A percentile compares a stretch with the other conserved stretches of the same genome.
Evolutionary conservation across 495 filamentous ascomycete species (phyloP).

Genomic region (Penicillium arizonense): DNA sequence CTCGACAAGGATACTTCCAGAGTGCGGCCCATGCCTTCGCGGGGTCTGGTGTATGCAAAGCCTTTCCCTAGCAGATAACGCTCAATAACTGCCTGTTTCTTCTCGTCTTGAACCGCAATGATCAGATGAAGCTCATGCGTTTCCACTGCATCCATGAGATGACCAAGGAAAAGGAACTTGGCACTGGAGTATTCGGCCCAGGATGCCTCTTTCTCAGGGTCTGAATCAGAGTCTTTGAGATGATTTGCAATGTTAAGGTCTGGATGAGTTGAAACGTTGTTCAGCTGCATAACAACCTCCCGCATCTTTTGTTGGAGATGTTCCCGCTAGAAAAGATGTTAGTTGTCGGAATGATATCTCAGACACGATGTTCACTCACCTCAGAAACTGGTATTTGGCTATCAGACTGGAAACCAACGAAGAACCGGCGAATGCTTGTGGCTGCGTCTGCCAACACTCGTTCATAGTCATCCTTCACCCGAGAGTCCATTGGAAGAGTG

Average conservation of each 20-base stretch:
- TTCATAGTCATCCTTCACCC: constrained; percentile 45
- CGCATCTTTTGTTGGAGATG: constrained; percentile 31
- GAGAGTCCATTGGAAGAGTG: constrained; percentile 45
- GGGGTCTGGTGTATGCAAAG: constrained; percentile 42
- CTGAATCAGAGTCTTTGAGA: constrained; percentile 30
- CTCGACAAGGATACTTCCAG: constrained; percentile 35
- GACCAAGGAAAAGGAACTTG: constrained; percentile 56
- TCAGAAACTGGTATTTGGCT: constrained; percentile 13
- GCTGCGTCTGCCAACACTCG: constrained; percentile 27
- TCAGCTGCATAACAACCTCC: constrained; percentile 39
- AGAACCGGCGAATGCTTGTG: constrained; percentile 25
- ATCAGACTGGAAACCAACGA: constrained; percentile 16
- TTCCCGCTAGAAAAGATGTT: constrained; percentile 15
- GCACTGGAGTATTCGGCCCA: constrained; percentile 57
- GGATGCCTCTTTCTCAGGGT: constrained; percentile 44
- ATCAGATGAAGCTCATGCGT: constrained; percentile 45
- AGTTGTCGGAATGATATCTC: not conserved
- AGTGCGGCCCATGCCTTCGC: constrained; percentile 35
- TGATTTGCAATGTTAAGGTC: constrained; percentile 50
- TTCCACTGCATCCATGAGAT: constrained; percentile 46
- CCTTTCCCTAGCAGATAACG: constrained; percentile 50
- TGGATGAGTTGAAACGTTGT: constrained; percentile 51
- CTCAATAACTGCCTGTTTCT: constrained; percentile 49
- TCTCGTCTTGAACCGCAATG: constrained; percentile 42
- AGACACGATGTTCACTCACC: constrained; percentile 11